Conservation (phyloP, 345 rosid species). For the Arabis alpina region DNA sequence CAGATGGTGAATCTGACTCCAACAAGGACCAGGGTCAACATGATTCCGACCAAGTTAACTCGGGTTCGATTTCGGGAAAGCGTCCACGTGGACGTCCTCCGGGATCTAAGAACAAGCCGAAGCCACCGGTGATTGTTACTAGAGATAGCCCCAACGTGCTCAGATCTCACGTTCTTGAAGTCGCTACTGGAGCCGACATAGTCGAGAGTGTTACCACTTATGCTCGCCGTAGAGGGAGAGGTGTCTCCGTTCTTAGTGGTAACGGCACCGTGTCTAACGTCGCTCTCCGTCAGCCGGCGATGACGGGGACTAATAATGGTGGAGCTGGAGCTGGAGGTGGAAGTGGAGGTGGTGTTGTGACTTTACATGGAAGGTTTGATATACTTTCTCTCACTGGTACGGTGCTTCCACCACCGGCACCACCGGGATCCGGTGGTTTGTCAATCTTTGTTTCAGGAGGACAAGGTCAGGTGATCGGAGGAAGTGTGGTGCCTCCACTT, state of each 20-base stretch:
- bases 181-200: conserved; percentile 65
- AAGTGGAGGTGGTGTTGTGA: conserved; percentile 46
- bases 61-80: conserved; percentile 43
- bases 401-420: conserved; percentile 81
- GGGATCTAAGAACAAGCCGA: conserved; percentile 78
- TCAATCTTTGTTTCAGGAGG: conserved; percentile 66
- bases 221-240: conserved; percentile 72
- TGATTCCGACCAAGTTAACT: conserved; percentile 43
- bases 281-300: conserved; percentile 57
- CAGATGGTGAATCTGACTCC: conserved; percentile 46
- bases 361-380: conserved; percentile 79
- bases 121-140: conserved; percentile 70
- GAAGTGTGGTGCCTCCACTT: conserved; percentile 63
- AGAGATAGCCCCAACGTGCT: conserved; percentile 81
- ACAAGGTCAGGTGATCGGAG: conserved; percentile 82
- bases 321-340: conserved; percentile 22
- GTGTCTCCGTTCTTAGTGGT: conserved; percentile 67
- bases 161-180: conserved; percentile 74
- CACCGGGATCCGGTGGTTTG: conserved; percentile 72
- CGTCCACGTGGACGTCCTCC: conserved; percentile 86
- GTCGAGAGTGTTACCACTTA: conserved; percentile 57
- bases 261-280: conserved; percentile 65
- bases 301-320: conserved; percentile 47
- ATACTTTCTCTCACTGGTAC: conserved; percentile 75
- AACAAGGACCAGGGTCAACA: conserved; percentile 38